Evolutionary conservation across 1,139 yeast species (phyloP).

Genomic region (Saccharomycopsis hybrid): DNA sequence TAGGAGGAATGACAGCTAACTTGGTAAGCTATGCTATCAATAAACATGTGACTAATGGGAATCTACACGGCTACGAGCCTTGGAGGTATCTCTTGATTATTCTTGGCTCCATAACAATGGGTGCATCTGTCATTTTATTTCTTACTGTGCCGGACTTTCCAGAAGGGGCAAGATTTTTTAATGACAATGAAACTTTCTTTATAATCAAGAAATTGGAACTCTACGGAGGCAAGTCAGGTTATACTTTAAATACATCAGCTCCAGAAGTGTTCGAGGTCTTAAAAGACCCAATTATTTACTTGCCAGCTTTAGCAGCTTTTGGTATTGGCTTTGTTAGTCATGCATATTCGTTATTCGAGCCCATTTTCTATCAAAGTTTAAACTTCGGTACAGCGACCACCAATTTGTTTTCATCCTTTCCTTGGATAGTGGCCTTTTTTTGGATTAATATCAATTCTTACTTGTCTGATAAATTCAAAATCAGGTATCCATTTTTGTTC

Average conservation of each 20-base stretch:
- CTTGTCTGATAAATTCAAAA: constrained; percentile 41
- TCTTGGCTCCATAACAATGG: constrained; percentile 34
- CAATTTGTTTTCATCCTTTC: constrained; percentile 63
- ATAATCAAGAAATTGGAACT: constrained; percentile 48
- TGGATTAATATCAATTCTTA: constrained; percentile 40
- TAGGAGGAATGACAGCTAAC: constrained; percentile 11
- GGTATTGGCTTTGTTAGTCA: constrained; percentile 61
- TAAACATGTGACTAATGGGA: constrained; percentile 23
- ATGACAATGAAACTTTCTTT: constrained; percentile 19
- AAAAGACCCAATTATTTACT: constrained; percentile 42
- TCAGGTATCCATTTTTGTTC: constrained; percentile 44
- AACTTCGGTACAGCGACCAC: constrained; percentile 55
- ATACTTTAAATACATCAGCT: constrained; percentile 1
- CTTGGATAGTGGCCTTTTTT: constrained; percentile 57
- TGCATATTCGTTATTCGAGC: constrained; percentile 67
- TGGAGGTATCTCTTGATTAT: constrained; percentile 36
- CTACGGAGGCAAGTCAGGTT: constrained; percentile 46
- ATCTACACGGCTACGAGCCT: constrained; percentile 35
- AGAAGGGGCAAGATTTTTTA: constrained; percentile 35
- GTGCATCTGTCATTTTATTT: constrained; percentile 30
- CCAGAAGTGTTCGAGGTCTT: constrained; percentile 31
- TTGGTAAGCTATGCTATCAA: constrained; percentile 24
- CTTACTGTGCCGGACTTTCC: constrained; percentile 40
- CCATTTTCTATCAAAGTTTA: constrained; percentile 47
- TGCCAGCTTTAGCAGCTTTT: constrained; percentile 55